A percentile compares a stretch with the other conserved stretches of the same genome.
Conservation (phyloP, 108 stramenopile genomes). For the Bacterosira constricta region DNA sequence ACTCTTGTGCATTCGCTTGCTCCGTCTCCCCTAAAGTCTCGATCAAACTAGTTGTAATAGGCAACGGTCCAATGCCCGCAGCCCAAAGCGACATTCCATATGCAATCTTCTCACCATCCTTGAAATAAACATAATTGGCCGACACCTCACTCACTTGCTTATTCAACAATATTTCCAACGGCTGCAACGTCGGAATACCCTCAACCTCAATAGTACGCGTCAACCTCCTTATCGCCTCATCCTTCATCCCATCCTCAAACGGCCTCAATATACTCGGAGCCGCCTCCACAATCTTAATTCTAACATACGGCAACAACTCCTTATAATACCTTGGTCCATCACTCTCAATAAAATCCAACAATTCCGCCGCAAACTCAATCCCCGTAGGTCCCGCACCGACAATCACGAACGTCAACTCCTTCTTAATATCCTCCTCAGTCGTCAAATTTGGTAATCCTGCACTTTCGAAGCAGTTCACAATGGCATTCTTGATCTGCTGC, state of each 20-base stretch:
- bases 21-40: conserved; percentile 63
- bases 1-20: conserved; percentile 59
- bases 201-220: conserved; percentile 56
- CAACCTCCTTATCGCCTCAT: conserved; percentile 81
- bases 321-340: conserved; percentile 93
- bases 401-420: conserved; percentile 86
- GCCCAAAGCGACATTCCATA: conserved; percentile 96
- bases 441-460: conserved; percentile 89
- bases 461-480: conserved; percentile 95
- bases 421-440: conserved; percentile 68
- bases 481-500: conserved; percentile 76
- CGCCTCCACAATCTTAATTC: conserved; percentile 96
- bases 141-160: conserved; percentile 90
- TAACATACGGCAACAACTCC: conserved; percentile 75
- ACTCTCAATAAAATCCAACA: conserved; percentile 92
- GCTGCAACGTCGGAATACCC: conserved; percentile 60
- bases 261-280: conserved; percentile 80
- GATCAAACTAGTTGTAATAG: conserved; percentile 74
- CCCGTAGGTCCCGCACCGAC: conserved; percentile 97
- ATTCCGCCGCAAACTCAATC: conserved; percentile 92
- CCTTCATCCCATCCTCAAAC: conserved; percentile 89
- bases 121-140: conserved; percentile 69
- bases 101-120: conserved; percentile 69
- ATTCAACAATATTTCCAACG: conserved; percentile 83
- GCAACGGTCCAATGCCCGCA: conserved; percentile 94